Evolutionary conservation across 768 basidiomycete species (phyloP), one percentile per base, ranked within the genome.

Genomic region (Kwoniella mangroviensis): DNA sequence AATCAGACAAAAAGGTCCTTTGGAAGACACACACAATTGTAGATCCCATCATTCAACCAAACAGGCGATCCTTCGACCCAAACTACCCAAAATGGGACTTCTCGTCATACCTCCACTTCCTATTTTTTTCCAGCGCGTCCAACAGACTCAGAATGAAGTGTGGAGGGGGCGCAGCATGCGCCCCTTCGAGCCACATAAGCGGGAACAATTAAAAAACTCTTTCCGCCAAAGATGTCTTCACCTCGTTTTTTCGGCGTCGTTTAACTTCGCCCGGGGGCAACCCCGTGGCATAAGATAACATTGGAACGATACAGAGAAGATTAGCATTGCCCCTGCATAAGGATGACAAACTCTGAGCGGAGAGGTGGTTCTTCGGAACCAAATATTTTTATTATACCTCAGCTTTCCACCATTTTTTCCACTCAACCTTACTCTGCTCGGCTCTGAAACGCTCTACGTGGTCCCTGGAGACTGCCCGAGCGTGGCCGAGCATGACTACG

Each of bases 311-410:
- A 94, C 93, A 94, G 93, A 96, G 93, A 94, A 95, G 94, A 94
- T 95, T 94, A 94, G 93, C 94, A 96, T 97, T 92, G 94, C 93
- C 94, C 94, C 94, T 96, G 94, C 94, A 96, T 93, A 97, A 96
- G 94, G 94, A 96, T 95, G 94, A 94, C 94, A 95, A 92, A 91
- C 91, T 92, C 63, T 66, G 65, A 58, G 56, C 65, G 65, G 65
- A 66, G 65, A 66, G 65, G 65, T 66, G 56, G 56, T 57, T 65
- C 55, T 42, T 66, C 28, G 42, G 55, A 58, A 51, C 56, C 56
- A 66, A 58, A 56, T 66, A 66, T 66, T 66, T 66, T 66, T 66
- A 0, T 13, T 65, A 55, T 55, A 11, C 41, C 19, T 4, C 34
- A 3, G 15, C 53, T 49, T 49, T 49, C 45, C 45, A 45, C 19